Evolutionary conservation across 1,284 basidiomycete species (phyloP).

Genomic region (Malassezia equina): DNA sequence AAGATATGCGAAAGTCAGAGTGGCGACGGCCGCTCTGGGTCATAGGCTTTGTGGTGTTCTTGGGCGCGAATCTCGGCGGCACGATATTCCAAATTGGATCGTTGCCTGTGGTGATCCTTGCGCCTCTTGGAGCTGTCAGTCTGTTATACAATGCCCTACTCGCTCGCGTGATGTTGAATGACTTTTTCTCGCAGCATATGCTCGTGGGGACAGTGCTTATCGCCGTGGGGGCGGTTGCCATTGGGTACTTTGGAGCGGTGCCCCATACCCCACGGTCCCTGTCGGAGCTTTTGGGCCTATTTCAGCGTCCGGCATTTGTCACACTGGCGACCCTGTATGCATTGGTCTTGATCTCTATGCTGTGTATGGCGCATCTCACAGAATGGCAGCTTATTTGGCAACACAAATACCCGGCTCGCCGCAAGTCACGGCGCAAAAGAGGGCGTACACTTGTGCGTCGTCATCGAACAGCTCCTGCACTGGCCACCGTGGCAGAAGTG

Average conservation of each 20-base stretch:
- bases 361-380: slow-evolving; percentile 35
- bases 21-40: slow-evolving; percentile 44
- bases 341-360: slow-evolving; percentile 57
- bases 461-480: slow-evolving; percentile 31
- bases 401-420: slow-evolving; percentile 13
- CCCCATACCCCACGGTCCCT: slow-evolving; percentile 80
- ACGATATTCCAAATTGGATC: slow-evolving; percentile 90
- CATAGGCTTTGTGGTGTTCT: slow-evolving; percentile 59
- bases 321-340: slow-evolving; percentile 58
- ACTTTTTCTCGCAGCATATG: slow-evolving; percentile 75
- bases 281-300: slow-evolving; percentile 71
- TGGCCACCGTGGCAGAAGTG: slow-evolving; percentile 45
- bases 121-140: slow-evolving; percentile 76
- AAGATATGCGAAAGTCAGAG: slow-evolving; percentile 41
- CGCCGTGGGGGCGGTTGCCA: slow-evolving; percentile 74
- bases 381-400: slow-evolving; percentile 44
- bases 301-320: slow-evolving; percentile 68
- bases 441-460: slow-evolving; percentile 17
- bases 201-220: slow-evolving; percentile 62
- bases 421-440: slow-evolving; percentile 6
- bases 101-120: slow-evolving; percentile 51
- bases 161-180: slow-evolving; percentile 72
- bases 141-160: slow-evolving; percentile 92
- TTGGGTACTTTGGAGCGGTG: slow-evolving; percentile 83
- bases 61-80: slow-evolving; percentile 74